Conservation (phyloP, 148 eudicot genomes). For the Linanthus parryae region DNA sequence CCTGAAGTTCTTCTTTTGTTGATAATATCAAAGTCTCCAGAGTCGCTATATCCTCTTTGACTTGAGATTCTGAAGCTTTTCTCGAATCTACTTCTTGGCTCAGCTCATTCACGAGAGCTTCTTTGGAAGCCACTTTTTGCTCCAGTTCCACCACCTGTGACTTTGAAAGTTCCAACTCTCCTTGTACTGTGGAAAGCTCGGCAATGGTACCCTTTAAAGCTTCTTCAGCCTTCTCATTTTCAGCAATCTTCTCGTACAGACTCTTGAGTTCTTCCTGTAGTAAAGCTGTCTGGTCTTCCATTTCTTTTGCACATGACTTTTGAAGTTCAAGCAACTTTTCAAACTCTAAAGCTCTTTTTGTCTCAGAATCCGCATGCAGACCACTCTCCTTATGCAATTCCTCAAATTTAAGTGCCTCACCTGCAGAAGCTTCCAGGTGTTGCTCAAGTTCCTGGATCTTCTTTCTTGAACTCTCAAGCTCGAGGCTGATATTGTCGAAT, state of each 20-base stretch:
- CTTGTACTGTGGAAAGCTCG: constrained; percentile 39
- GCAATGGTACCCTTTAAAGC: constrained; percentile 28
- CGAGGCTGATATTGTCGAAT: constrained; percentile 54
- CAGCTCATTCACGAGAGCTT: constrained; percentile 25
- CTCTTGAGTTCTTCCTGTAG: constrained; percentile 44
- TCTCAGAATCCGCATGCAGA: constrained; percentile 48
- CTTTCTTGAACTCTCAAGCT: constrained; percentile 73
- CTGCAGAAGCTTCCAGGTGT: constrained; percentile 39
- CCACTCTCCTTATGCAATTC: constrained; percentile 56
- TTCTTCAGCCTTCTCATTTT: constrained; percentile 50
- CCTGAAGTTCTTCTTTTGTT: constrained; percentile 36
- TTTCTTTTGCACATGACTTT: constrained; percentile 37
- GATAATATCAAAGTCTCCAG: constrained; percentile 33
- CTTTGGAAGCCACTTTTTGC: constrained; percentile 33
- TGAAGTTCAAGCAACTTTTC: constrained; percentile 47
- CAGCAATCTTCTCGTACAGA: constrained; percentile 46
- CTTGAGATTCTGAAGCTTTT: constrained; percentile 44
- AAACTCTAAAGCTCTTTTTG: constrained; percentile 42
- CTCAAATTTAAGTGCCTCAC: constrained; percentile 48
- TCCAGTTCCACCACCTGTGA: constrained; percentile 27
- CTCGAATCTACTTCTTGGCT: constrained; percentile 43
- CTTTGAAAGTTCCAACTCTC: constrained; percentile 34
- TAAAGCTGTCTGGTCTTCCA: constrained; percentile 48
- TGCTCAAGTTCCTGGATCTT: constrained; percentile 58
- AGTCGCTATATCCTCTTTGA: constrained; percentile 33